Evolutionary conservation across 768 basidiomycete genomes (phyloP).

Genomic region (Kwoniella mangroviensis): DNA sequence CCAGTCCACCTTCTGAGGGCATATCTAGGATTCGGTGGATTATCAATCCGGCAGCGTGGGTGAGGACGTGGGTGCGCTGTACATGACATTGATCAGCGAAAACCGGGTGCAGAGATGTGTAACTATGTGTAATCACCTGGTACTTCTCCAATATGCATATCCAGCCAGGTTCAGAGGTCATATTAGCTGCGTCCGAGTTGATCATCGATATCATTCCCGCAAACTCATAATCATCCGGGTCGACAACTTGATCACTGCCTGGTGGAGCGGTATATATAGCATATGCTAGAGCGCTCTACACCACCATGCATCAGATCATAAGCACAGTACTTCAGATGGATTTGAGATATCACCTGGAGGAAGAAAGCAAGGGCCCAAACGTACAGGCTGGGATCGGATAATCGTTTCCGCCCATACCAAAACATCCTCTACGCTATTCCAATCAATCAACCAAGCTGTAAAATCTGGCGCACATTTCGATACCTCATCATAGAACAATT

Average conservation of each 20-base stretch:
- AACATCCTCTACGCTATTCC: conserved; percentile 21
- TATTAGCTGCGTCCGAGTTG: conserved; percentile 29
- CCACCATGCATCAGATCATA: background rate
- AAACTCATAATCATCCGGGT: conserved; percentile 40
- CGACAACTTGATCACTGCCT: conserved; percentile 22
- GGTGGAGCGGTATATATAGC: conserved; percentile 42
- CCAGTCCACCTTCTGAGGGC: conserved; percentile 32
- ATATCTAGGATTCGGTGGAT: conserved; percentile 37
- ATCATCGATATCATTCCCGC: conserved; percentile 41
- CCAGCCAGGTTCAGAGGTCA: conserved; percentile 42
- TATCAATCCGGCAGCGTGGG: conserved; percentile 38
- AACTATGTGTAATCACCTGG: conserved; percentile 33
- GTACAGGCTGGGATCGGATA: conserved; percentile 21
- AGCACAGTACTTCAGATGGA: too few species aligned
- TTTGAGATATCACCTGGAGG: too few species aligned
- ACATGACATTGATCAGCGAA: too few species aligned
- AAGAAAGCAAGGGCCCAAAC: background rate
- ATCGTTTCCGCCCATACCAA: conserved; percentile 25
- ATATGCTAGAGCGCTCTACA: conserved; percentile 32
- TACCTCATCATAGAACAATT: conserved; percentile 30
- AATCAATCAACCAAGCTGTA: conserved; percentile 20
- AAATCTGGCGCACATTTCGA: conserved; percentile 29
- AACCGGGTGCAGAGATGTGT: background rate
- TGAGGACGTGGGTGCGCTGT: conserved; percentile 42
- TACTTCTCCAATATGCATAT: conserved; percentile 42